Conservation (phyloP, 768 basidiomycete species). For the Xanthoconium purpureum region DNA sequence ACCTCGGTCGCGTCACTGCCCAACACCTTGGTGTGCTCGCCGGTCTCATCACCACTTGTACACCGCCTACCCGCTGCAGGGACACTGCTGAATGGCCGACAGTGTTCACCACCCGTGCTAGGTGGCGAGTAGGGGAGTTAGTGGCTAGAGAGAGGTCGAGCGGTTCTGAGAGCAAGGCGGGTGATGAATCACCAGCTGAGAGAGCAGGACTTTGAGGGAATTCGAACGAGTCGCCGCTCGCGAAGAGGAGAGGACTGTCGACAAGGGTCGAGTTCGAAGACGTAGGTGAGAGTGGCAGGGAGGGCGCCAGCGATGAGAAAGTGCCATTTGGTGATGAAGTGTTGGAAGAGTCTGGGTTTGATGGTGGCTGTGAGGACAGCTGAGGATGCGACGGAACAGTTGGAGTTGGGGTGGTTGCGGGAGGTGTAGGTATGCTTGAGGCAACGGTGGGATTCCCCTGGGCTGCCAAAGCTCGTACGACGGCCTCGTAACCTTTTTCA, state of each 20-base stretch:
- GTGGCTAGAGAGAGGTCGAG: slow-evolving; percentile 35
- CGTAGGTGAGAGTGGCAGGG: slow-evolving; percentile 41
- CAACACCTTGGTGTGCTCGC: slow-evolving; percentile 17
- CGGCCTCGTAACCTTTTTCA: slow-evolving; percentile 78
- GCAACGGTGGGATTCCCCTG: slow-evolving; percentile 42
- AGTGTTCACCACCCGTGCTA: slow-evolving; percentile 95
- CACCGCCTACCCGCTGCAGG: slow-evolving; percentile 89
- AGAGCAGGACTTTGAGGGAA: slow-evolving; percentile 39
- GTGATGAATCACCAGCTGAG: slow-evolving; percentile 32
- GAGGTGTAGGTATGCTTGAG: slow-evolving; percentile 12
- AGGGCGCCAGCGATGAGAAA: slow-evolving; percentile 32
- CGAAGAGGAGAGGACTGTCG: slow-evolving; percentile 30
- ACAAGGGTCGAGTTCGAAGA: slow-evolving; percentile 41
- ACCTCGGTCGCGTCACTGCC: slow-evolving; percentile 35
- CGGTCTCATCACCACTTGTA: slow-evolving; percentile 29
- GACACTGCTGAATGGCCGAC: slow-evolving; percentile 55
- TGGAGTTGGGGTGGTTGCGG: slow-evolving; percentile 11
- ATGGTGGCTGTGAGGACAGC: slow-evolving; percentile 19
- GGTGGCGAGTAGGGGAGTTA: slow-evolving; percentile 84
- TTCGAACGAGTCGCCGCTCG: slow-evolving; percentile 25
- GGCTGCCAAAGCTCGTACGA: slow-evolving; percentile 68
- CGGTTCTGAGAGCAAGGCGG: slow-evolving; percentile 20
- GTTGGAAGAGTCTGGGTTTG: slow-evolving; percentile 23
- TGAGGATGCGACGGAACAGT: slow-evolving; percentile 19
- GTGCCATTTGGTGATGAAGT: slow-evolving; percentile 21